Base-by-base conservation (phyloP, 345 rosid genomes). In the Populus alba region DNA sequence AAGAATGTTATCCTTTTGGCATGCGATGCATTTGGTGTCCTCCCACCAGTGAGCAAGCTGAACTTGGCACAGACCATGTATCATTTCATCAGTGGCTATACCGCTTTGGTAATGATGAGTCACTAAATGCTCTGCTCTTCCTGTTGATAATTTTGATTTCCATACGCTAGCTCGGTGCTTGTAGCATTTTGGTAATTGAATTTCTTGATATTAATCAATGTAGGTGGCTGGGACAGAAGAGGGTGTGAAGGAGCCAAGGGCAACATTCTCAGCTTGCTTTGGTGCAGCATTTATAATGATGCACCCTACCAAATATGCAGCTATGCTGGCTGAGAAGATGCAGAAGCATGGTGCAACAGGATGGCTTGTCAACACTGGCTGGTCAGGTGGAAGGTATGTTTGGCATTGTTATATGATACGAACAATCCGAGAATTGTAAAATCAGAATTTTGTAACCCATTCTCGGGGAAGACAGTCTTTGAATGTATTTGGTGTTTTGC, bases 21-120 rank as follows among this genome's bases (percentile, higher is more conserved):
- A 7, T 95, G 99, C 59, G 98, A 93, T 67, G 99, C 99, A 33
- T 91, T 95, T 79, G 98, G 99, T 63, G 99, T 93, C 75, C 99
- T 95, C 62, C 99, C 99, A 33, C 99, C 99, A 5, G 98, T 95
- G 85, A 93, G 98, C 98, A 95, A 92, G 90, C 86, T 95, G 81
- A 90, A 59, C 81, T 86, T 93, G 79, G 93, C 98, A 23, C 98
- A 93, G 79, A 90, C 99, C 77, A 95, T 95, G 98, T 93, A 93
- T 89, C 99, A 95, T 81, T 93, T 95, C 90, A 95, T 93, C 69
- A 95, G 98, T 77, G 98, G 99, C 73, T 95, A 95, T 87, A 95
- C 99, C 73, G 99, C 99, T 81, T 80, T 95, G 91, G 97, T 95
- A 89, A 74, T 71, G 12, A 47, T 37, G 37, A 33, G 4, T 31